Evolutionary conservation across 371 early-diverging fungal genomes (phyloP).

Genomic region (Rozella allomycis): DNA sequence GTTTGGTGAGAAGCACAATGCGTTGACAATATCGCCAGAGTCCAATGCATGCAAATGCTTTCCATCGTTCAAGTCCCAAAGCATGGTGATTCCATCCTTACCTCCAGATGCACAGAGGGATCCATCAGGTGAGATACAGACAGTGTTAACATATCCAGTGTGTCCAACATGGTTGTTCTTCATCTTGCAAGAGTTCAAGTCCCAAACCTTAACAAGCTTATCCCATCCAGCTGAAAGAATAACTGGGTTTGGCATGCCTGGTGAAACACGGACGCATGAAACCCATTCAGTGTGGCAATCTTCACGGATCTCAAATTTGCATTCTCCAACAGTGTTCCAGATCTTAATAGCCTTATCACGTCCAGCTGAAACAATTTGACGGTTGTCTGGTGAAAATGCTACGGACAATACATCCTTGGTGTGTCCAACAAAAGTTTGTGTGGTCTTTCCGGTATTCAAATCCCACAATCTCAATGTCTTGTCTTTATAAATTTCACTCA

Average conservation of each 20-base stretch:
- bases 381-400: slow-evolving; percentile 96
- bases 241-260: slow-evolving; percentile 89
- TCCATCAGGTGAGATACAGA: slow-evolving; percentile 97
- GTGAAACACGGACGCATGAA: slow-evolving; percentile 94
- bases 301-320: slow-evolving; percentile 83
- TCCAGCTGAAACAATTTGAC: slow-evolving; percentile 90
- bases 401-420: slow-evolving; percentile 87
- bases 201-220: slow-evolving; percentile 98
- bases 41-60: slow-evolving; percentile 97
- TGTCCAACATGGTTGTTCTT: slow-evolving; percentile 97
- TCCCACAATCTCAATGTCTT: slow-evolving; percentile 97
- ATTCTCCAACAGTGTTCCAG: slow-evolving; percentile 98
- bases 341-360: slow-evolving; percentile 97
- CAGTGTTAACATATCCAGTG: slow-evolving; percentile 89
- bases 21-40: slow-evolving; percentile 83
- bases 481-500: slow-evolving; percentile 25
- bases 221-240: slow-evolving; percentile 97
- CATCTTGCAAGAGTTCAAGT: slow-evolving; percentile 87
- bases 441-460: slow-evolving; percentile 73
- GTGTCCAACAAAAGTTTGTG: slow-evolving; percentile 90
- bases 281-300: slow-evolving; percentile 95
- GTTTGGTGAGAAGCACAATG: slow-evolving; percentile 95
- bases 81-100: slow-evolving; percentile 95
- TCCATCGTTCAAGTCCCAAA: slow-evolving; percentile 98
- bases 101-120: slow-evolving; percentile 98